phyloP scores from a whole-genome alignment of 495 filamentous ascomycete genomes.

The Talaromyces nanjingensis region DNA sequence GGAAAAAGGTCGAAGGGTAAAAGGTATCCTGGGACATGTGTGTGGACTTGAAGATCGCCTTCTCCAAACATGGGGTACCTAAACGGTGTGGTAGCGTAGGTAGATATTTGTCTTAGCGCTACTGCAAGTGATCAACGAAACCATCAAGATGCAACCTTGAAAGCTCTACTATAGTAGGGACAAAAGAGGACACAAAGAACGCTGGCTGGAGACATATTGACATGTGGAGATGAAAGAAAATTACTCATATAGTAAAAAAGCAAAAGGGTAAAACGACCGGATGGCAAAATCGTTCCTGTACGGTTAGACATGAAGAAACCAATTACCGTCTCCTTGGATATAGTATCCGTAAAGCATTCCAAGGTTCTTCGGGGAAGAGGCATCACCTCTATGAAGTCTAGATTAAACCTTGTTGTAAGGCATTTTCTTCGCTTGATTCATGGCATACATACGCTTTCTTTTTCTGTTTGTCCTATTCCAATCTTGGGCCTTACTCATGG shows the following conservation, averaged over 20 bases:
- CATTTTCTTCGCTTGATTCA: not conserved
- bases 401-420: not conserved
- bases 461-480: not conserved
- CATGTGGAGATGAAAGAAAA: not conserved
- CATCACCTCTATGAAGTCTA: not conserved
- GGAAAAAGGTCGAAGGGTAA: not conserved
- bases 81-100: not conserved
- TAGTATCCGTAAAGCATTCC: not conserved
- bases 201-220: not conserved
- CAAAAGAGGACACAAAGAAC: not conserved
- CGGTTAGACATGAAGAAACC: not conserved
- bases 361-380: not conserved
- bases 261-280: not conserved
- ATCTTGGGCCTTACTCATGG: not conserved
- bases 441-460: not conserved
- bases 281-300: not conserved
- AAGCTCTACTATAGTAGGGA: not conserved
- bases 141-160: not conserved
- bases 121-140: not conserved
- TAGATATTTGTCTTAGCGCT: not conserved
- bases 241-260: no score
- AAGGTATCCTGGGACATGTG: not conserved
- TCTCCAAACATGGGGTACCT: not conserved
- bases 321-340: not conserved
- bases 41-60: not conserved